Evolutionary conservation across 495 filamentous ascomycete species (phyloP).

Genomic region (Neurospora hispaniola): DNA sequence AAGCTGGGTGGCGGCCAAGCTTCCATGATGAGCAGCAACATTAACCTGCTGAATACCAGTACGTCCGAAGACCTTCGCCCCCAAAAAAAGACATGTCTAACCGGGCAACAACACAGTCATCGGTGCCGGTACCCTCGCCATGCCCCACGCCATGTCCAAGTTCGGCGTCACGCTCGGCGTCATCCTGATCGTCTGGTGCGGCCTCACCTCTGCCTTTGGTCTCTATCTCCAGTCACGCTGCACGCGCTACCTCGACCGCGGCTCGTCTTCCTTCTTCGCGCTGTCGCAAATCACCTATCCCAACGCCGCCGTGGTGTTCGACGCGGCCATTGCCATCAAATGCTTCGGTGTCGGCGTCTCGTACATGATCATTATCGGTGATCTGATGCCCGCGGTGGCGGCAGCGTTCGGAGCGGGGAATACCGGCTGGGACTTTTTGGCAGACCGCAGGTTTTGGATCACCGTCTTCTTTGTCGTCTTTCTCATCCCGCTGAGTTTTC

Average conservation of each 20-base stretch:
- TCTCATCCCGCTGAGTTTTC: conserved; percentile 87
- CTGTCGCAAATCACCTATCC: conserved; percentile 93
- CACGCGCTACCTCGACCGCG: conserved; percentile 82
- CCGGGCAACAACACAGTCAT: conserved; percentile 49
- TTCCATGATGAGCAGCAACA: conserved; percentile 80
- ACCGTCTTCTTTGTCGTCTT: conserved; percentile 95
- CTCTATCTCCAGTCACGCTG: conserved; percentile 91
- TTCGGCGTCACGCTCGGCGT: conserved; percentile 79
- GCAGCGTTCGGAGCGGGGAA: conserved; percentile 53
- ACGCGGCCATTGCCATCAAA: conserved; percentile 92
- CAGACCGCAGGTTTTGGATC: conserved; percentile 93
- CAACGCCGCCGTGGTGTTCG: conserved; percentile 90
- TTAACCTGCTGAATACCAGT: conserved; percentile 96
- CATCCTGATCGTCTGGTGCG: conserved; percentile 84
- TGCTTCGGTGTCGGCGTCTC: conserved; percentile 96
- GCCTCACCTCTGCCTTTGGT: conserved; percentile 77
- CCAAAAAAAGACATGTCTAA: not conserved
- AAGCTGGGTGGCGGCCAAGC: conserved; percentile 56
- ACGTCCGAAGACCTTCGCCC: conserved; percentile 14
- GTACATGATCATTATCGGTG: conserved; percentile 97
- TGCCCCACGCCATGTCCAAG: conserved; percentile 86
- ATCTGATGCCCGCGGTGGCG: conserved; percentile 93
- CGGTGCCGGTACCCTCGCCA: conserved; percentile 86
- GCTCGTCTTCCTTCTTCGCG: conserved; percentile 74
- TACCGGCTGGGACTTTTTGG: conserved; percentile 52